Conservation (phyloP, 176 grass and related monocot species). For the Poa annua region DNA sequence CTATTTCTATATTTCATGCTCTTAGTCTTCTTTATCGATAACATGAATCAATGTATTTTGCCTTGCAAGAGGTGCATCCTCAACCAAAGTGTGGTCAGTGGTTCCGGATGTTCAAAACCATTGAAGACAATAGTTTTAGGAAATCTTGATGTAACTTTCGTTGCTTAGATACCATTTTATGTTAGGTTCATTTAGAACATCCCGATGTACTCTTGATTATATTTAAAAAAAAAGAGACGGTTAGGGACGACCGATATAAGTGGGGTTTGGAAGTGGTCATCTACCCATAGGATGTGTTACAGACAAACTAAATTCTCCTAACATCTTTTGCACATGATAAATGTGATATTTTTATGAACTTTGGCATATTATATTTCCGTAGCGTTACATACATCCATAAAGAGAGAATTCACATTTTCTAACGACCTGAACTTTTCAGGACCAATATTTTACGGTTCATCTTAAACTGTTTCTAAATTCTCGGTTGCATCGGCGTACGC, state of each 20-base stretch:
- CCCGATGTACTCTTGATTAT: no score
- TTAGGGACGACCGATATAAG: no score
- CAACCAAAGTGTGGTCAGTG: background rate
- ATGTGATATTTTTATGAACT: no score
- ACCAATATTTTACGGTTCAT: background rate
- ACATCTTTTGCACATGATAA: no score
- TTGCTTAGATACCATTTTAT: accelerated
- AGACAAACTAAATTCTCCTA: no score
- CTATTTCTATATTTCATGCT: background rate
- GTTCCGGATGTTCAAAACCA: background rate
- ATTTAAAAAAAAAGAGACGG: no score
- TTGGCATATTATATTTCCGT: background rate
- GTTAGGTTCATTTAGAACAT: background rate
- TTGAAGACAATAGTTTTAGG: background rate
- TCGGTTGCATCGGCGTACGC: no score
- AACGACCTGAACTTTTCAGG: background rate
- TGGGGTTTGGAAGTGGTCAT: background rate
- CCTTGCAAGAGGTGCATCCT: background rate
- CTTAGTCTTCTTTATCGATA: background rate
- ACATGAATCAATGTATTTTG: background rate
- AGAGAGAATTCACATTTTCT: background rate
- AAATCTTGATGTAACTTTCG: background rate
- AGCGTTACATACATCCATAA: background rate
- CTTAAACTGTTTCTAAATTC: background rate
- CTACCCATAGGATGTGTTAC: background rate